These are phyloP conservation scores for Kodamaea ohmeri DNA, from an alignment of 1,139 yeast genomes.

Conservation along the genomic window DNA sequence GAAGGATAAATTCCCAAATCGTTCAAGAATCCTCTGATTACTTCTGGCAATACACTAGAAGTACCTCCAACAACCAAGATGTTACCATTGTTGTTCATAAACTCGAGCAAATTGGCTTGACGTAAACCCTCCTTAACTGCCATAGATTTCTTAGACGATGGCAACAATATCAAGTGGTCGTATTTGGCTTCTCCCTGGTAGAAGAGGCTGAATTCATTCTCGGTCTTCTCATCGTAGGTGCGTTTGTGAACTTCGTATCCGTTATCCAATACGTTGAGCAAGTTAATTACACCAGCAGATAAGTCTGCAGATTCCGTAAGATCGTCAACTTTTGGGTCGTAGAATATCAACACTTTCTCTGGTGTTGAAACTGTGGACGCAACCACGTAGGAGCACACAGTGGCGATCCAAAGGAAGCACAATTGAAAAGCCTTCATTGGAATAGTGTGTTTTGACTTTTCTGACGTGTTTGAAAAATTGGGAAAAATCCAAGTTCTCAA, in stretches of 20 bases:
- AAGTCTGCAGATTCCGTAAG: conserved; percentile 18
- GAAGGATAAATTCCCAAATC: conserved; percentile 85
- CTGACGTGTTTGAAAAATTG: conserved; percentile 10
- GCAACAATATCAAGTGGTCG: conserved; percentile 38
- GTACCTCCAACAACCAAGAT: conserved; percentile 58
- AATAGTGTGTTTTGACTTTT: conserved; percentile 7
- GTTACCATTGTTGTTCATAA: conserved; percentile 69
- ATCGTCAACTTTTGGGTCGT: conserved; percentile 29
- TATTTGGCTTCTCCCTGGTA: conserved; percentile 27
- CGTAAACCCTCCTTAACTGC: conserved; percentile 31
- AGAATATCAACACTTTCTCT: conserved; percentile 29
- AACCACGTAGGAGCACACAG: conserved; percentile 7
- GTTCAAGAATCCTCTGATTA: conserved; percentile 63
- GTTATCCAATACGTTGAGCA: conserved; percentile 24
- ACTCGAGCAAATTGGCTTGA: conserved; percentile 40
- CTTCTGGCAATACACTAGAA: conserved; percentile 53
- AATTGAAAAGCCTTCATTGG: conserved; percentile 9
- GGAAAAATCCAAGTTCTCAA: background rate
- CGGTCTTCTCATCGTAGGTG: conserved; percentile 27
- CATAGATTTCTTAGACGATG: conserved; percentile 37
- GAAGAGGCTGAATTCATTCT: conserved; percentile 22
- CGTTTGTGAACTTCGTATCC: conserved; percentile 24
- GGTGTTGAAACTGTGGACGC: conserved; percentile 6
- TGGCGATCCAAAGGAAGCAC: conserved; percentile 10
- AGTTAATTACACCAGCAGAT: conserved; percentile 19